Evolutionary conservation across 2,329 filamentous ascomycete genomes (phyloP), one percentile per base, ranked within the genome.

Genomic region (Thelonectria discophora): DNA sequence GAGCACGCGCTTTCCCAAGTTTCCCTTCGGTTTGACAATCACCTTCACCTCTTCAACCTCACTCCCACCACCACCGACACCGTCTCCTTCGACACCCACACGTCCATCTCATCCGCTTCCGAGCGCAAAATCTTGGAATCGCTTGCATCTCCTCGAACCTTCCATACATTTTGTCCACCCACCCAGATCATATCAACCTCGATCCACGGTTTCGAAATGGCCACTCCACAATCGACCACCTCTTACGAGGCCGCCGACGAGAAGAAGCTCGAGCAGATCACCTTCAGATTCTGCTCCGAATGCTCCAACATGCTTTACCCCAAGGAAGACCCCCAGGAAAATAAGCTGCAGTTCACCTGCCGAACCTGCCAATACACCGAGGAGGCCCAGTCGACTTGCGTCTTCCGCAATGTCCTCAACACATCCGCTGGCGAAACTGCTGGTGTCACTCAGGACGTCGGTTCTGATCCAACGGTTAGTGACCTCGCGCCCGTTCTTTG

Each of bases 261-360:
- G 71, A 84, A 83, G 72, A 82, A 82, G 69, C 81, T 83, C 67
- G 89, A 94, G 80, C 93, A 97, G 78, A 94, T 98, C 78, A 93
- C 92, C 49, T 99, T 98, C 80, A 90, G 92, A 74, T 99, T 99
- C 85, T 99, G 95, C 83, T 93, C 93, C 72, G 95, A 99, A 85
- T 99, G 95, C 82, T 97, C 94, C 72, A 99, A 99, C 84, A 91
- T 99, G 86, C 85, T 99, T 57, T 98, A 98, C 75, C 95, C 95
- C 52, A 95, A 96, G 80, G 96, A 99, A 83, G 93, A 99, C 79
- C 88, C 90, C 65, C 84, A 89, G 64, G 88, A 88, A 64, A 92
- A 92, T 81, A 90, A 89, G 73, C 89, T 99, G 70, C 90, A 97
- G 82, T 99, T 96, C 80, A 93, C 92, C 66, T 99, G 95, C 84